Percentiles rank a stretch among this genome's conserved stretches.
These are phyloP conservation scores for Voacanga thouarsii DNA, from an alignment of 257 asterid species.

Conservation along the genomic window DNA sequence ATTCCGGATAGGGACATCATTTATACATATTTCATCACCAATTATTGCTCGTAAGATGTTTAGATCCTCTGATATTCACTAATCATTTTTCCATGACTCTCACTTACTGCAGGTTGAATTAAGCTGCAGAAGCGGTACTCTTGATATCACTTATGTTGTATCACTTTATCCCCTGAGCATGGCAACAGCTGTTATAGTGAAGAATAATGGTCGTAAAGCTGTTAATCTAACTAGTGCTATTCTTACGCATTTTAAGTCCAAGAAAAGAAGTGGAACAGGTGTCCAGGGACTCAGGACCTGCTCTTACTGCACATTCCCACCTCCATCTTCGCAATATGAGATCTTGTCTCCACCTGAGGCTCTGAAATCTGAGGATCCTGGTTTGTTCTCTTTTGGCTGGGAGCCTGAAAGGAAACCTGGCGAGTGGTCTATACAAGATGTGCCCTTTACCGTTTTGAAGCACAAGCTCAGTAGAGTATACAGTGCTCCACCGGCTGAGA, in stretches of 20 bases:
- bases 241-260: conserved; percentile 53
- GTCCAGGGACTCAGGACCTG: conserved; percentile 57
- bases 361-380: conserved; percentile 57
- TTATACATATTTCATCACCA: not conserved
- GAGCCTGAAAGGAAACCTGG: conserved; percentile 69
- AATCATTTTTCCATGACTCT: not conserved
- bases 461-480: conserved; percentile 78
- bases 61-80: not conserved
- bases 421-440: conserved; percentile 64
- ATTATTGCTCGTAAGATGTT: not conserved
- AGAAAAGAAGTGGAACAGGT: conserved; percentile 52
- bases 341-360: conserved; percentile 65
- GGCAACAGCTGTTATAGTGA: conserved; percentile 70
- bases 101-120: conserved; percentile 51
- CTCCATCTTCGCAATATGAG: conserved; percentile 59
- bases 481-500: conserved; percentile 48
- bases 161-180: conserved; percentile 67
- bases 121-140: conserved; percentile 48
- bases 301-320: conserved; percentile 68
- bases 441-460: conserved; percentile 57
- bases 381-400: conserved; percentile 62
- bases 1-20: too few species aligned
- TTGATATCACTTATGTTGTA: conserved; percentile 58
- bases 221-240: conserved; percentile 49
- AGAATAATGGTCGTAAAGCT: conserved; percentile 61